These are phyloP conservation scores for Fusarium nodosum DNA, from an alignment of 2,329 filamentous ascomycete genomes.

Conservation along the genomic window DNA sequence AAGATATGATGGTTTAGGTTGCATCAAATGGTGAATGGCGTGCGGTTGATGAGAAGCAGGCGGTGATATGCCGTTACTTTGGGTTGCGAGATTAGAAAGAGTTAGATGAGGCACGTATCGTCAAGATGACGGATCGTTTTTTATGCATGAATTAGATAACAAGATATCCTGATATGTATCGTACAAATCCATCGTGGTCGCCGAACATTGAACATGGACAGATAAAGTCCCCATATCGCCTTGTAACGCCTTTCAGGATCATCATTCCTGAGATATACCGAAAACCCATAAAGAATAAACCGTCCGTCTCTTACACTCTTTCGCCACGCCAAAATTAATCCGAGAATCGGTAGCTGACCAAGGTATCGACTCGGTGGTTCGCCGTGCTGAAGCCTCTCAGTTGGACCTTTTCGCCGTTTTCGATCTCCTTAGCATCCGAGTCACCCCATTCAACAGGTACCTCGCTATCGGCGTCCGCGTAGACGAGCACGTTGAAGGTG, in stretches of 20 bases:
- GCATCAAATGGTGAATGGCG: conserved; percentile 41
- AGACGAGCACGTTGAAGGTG: conserved; percentile 98
- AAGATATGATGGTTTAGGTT: conserved; percentile 24
- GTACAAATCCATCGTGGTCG: conserved; percentile 38
- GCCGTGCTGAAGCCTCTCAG: conserved; percentile 95
- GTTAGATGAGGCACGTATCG: conserved; percentile 3
- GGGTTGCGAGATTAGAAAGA: conserved; percentile 8
- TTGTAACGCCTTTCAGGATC: conserved; percentile 43
- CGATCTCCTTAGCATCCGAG: conserved; percentile 96
- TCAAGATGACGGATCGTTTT: background rate
- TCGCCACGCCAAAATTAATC: conserved; percentile 22
- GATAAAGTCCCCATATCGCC: conserved; percentile 30
- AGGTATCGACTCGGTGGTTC: conserved; percentile 92
- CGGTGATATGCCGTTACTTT: conserved; percentile 9
- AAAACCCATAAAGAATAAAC: conserved; percentile 19
- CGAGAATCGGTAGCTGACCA: conserved; percentile 86
- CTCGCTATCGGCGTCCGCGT: conserved; percentile 95
- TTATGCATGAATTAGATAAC: conserved; percentile 28
- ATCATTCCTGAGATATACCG: conserved; percentile 19
- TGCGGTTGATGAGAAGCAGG: conserved; percentile 31
- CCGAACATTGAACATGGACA: conserved; percentile 27
- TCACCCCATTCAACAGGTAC: conserved; percentile 99
- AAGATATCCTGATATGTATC: conserved; percentile 41
- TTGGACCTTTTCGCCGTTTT: conserved; percentile 94
- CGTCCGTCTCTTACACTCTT: conserved; percentile 1